These are phyloP conservation scores for Oryza meridionalis DNA, from an alignment of 176 grass and related monocot genomes.

Conservation along the genomic window DNA sequence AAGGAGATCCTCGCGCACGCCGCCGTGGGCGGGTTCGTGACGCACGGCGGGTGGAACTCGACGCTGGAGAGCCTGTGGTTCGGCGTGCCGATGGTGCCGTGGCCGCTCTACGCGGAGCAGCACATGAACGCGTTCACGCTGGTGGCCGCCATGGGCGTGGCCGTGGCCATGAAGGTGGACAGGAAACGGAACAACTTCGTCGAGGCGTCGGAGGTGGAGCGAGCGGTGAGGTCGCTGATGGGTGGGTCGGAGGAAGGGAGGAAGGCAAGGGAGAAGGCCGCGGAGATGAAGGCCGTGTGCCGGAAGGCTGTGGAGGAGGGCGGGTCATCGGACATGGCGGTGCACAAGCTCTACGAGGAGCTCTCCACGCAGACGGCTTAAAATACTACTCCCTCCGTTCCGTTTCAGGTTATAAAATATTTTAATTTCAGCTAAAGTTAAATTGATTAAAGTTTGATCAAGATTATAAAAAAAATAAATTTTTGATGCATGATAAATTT, in stretches of 20 bases:
- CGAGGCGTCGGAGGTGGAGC: conserved; percentile 50
- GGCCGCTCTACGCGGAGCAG: conserved; percentile 57
- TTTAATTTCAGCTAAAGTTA: too few relatives aligned
- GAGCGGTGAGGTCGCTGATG: conserved; percentile 45
- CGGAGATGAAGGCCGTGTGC: conserved; percentile 33
- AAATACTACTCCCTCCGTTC: too few relatives aligned
- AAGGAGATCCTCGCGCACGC: conserved; percentile 52
- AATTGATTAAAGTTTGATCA: too few relatives aligned
- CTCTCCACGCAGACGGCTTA: background rate
- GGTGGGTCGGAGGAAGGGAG: conserved; percentile 26
- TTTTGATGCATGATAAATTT: too few relatives aligned
- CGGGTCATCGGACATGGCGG: background rate
- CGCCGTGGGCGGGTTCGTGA: conserved; percentile 46
- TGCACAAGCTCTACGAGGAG: conserved; percentile 4
- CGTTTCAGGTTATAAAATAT: too few relatives aligned
- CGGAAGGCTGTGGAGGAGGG: conserved; percentile 10
- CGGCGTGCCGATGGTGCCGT: conserved; percentile 52
- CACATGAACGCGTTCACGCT: conserved; percentile 53
- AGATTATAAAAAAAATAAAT: too few relatives aligned
- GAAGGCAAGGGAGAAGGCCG: conserved; percentile 38
- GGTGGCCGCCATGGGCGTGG: conserved; percentile 34
- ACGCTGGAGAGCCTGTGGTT: conserved; percentile 56
- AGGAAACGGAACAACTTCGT: conserved; percentile 30
- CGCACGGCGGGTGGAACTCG: conserved; percentile 66
- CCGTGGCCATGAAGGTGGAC: conserved; percentile 32